Conservation (phyloP, 352 stramenopile genomes). For the Lagenidium giganteum region DNA sequence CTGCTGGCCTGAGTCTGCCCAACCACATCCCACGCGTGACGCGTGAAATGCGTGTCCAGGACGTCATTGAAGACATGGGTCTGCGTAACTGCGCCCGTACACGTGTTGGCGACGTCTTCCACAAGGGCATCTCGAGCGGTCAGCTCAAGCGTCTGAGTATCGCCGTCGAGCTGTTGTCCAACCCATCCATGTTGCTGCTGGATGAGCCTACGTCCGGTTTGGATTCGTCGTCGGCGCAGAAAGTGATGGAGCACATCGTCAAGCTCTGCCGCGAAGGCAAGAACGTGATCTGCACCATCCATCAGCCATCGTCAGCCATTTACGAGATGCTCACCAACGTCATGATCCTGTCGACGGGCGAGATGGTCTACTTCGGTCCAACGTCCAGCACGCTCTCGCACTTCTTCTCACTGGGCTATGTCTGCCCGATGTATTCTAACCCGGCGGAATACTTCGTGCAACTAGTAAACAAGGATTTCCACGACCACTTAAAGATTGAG, state of each 20-base stretch:
- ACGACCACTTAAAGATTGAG: constrained; percentile 27
- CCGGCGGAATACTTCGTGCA: constrained; percentile 60
- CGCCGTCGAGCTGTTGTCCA: constrained; percentile 89
- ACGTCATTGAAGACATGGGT: constrained; percentile 68
- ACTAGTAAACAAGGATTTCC: constrained; percentile 61
- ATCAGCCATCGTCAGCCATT: constrained; percentile 77
- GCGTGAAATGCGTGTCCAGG: constrained; percentile 46
- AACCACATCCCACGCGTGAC: constrained; percentile 32
- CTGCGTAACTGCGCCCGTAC: constrained; percentile 47
- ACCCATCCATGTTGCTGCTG: constrained; percentile 94
- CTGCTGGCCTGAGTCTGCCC: constrained; percentile 41
- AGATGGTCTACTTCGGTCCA: constrained; percentile 88
- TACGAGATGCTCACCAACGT: constrained; percentile 72
- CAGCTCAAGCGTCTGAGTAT: constrained; percentile 92
- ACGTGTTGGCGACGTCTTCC: constrained; percentile 78
- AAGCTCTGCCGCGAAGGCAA: constrained; percentile 35
- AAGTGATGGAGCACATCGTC: constrained; percentile 80
- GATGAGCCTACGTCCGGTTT: constrained; percentile 92
- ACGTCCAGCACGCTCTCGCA: constrained; percentile 42
- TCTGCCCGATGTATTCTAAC: constrained; percentile 63
- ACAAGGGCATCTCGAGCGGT: constrained; percentile 82
- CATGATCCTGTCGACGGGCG: constrained; percentile 50
- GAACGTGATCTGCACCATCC: constrained; percentile 80
- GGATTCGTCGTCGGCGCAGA: constrained; percentile 84
- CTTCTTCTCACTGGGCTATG: constrained; percentile 43